Base-by-base conservation (phyloP, 2,329 filamentous ascomycete species). In the Didymella sp. region DNA sequence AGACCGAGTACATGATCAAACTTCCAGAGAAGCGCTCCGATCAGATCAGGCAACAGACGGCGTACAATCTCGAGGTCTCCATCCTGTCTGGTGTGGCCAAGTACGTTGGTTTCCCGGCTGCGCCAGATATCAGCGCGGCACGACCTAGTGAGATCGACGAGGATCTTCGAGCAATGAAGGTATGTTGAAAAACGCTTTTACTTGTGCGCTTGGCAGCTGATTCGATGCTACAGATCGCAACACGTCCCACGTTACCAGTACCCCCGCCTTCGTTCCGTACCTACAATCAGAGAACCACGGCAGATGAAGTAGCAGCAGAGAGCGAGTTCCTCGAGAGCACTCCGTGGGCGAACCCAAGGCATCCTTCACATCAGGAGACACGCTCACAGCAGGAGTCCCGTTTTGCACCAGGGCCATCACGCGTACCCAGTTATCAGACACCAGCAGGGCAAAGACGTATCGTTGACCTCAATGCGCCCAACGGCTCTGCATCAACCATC, bases 11-110 rank as follows among this genome's bases (percentile, higher is more conserved):
- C 72, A 88, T 89, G 54, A 85, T 96, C 65, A 86, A 89, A 51
- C 96, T 96, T 72, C 90, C 92, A 7, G 86, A 88, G 47, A 88
- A 89, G 61, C 86, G 88, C 59, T 85, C 88, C 25, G 89, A 93
- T 68, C 91, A 94, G 69, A 85, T 96, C 58, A 84, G 87, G 60
- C 90, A 97, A 61, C 93, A 96, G 66, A 85, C 92, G 46, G 90
- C 93, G 43, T 98, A 98, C 79, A 98, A 96, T 74, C 90, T 89
- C 63, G 95, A 99, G 74, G 93, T 99, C 4, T 96, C 93, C 0
- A 87, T 97, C 25, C 80, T 99, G 55, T 89, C 93, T 6, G 94
- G 94, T 33, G 84, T 98, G 48, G 93, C 94, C 31, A 98, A 97
- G 78, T 93, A 97, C 74, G 88, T 96, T 70, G 95, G 95, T 22